Conservation (phyloP, 768 basidiomycete genomes). For the Pulveroboletus sp. region DNA sequence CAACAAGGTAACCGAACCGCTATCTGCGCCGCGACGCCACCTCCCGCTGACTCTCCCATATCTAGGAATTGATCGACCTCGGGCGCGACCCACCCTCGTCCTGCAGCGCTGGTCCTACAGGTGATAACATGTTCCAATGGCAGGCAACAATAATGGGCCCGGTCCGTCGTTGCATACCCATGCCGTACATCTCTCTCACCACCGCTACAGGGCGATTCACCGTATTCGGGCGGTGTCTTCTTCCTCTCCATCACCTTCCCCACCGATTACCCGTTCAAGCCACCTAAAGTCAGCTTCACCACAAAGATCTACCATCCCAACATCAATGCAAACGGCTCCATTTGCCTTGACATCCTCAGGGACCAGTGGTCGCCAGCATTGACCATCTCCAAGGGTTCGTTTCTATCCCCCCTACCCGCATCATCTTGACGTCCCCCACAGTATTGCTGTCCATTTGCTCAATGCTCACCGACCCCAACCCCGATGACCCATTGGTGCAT, state of each 20-base stretch:
- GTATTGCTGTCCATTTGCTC: conserved; percentile 98
- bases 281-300: conserved; percentile 99
- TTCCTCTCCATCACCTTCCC: conserved; percentile 94
- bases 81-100: conserved; percentile 99
- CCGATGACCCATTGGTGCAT: conserved; percentile 97
- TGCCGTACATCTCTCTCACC: conserved; percentile 17
- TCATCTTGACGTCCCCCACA: conserved; percentile 28
- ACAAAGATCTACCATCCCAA: conserved; percentile 99
- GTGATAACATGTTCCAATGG: conserved; percentile 99
- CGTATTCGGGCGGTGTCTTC: conserved; percentile 98
- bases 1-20: conserved; percentile 70
- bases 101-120: conserved; percentile 97
- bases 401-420: background rate
- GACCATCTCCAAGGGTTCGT: conserved; percentile 95
- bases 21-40: conserved; percentile 6
- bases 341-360: conserved; percentile 96
- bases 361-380: conserved; percentile 99
- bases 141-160: conserved; percentile 99
- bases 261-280: conserved; percentile 99
- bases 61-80: conserved; percentile 97
- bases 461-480: conserved; percentile 99
- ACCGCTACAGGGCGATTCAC: conserved; percentile 79
- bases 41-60: background rate
- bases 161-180: conserved; percentile 47
- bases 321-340: conserved; percentile 99